Evolutionary conservation across 1,139 yeast genomes (phyloP), one percentile per base, ranked within the genome.

Genomic region (Lodderomyces jiufengensis): DNA sequence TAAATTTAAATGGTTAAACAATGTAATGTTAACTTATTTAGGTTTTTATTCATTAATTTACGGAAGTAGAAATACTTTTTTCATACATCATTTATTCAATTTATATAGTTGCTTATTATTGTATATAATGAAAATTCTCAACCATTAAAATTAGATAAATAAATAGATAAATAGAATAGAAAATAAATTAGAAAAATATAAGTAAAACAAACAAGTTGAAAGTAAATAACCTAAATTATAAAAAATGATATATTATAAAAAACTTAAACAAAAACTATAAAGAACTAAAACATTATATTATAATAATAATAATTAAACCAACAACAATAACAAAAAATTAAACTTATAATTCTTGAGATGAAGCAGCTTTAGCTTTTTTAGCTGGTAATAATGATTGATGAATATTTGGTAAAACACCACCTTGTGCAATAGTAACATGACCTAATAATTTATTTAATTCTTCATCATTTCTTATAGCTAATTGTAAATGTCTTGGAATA

Each of bases 391-490:
- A 81, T 76, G 84, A 84, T 71, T 84, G 90, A 74, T 90, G 96
- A 65, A 83, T 84, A 84, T 90, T 88, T 77, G 95, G 96, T 67
- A 87, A 78, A 53, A 87, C 96, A 84, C 96, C 96, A 84, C 95
- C 96, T 75, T 86, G 95, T 54, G 95, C 95, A 59, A 86, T 87
- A 51, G 95, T 84, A 55, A 86, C 95, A 65, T 84, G 88, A 63
- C 98, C 97, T 55, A 86, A 76, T 59, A 69, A 69, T 59, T 70
- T 69, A 66, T 68, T 70, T 56, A 70, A 65, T 56, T 68, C 76
- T 57, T 66, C 75, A 66, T 70, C 76, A 55, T 68, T 68, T 70
- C 76, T 70, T 64, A 64, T 70, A 62, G 76, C 76, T 59, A 66
- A 66, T 59, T 73, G 76, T 61, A 66, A 64, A 57, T 63, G 72